Percentiles rank a stretch among this genome's conserved stretches.
These are phyloP conservation scores for Saturnispora besseyi DNA, from an alignment of 805 yeast genomes.

Conservation along the genomic window DNA sequence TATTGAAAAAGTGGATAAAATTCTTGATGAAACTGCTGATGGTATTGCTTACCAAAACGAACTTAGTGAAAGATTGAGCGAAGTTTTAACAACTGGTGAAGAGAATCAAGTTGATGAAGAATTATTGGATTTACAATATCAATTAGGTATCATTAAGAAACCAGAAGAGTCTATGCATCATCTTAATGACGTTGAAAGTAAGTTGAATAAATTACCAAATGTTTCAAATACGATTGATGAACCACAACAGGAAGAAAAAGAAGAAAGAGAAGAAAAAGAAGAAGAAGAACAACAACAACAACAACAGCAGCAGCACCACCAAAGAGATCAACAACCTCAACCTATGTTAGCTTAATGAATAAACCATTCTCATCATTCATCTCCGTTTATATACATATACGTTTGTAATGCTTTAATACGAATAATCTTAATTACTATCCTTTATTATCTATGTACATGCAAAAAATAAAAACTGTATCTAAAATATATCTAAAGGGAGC, in stretches of 20 bases:
- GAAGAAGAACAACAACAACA: constrained; percentile 16
- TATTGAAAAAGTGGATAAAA: constrained; percentile 65
- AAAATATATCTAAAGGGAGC: constrained; percentile 2
- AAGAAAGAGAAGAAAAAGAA: constrained; percentile 12
- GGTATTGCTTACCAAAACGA: constrained; percentile 75
- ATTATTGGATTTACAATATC: constrained; percentile 40
- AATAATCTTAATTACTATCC: not conserved
- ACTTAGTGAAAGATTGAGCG: constrained; percentile 45
- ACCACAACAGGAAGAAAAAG: constrained; percentile 6
- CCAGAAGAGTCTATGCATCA: not conserved
- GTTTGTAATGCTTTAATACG: not conserved
- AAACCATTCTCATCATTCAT: too few species aligned
- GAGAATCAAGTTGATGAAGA: constrained; percentile 65
- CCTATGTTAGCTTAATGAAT: constrained; percentile 1
- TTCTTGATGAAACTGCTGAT: constrained; percentile 79
- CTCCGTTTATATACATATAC: not conserved
- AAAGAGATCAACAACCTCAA: constrained; percentile 1
- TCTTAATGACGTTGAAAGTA: constrained; percentile 9
- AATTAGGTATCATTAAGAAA: constrained; percentile 23
- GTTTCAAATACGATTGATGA: constrained; percentile 21
- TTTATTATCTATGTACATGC: not conserved
- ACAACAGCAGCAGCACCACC: constrained; percentile 6
- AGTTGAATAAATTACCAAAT: constrained; percentile 23
- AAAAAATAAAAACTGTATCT: not conserved
- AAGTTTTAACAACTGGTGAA: constrained; percentile 33